Evolutionary conservation across 2,329 filamentous ascomycete species (phyloP).

Genomic region (Trichoderma breve): DNA sequence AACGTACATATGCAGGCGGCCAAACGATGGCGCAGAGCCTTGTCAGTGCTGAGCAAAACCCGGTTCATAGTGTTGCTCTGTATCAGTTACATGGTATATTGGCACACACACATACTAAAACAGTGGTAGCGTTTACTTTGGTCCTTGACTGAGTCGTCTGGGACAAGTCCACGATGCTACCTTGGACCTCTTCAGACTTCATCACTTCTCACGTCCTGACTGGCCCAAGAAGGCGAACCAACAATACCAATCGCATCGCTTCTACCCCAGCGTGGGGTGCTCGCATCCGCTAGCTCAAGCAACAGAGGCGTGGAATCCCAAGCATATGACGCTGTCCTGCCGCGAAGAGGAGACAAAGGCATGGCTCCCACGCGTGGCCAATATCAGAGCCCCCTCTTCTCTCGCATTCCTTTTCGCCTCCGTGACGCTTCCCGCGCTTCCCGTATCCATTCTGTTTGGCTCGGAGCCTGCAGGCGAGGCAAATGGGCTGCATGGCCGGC

Average conservation of each 20-base stretch:
- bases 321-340: neutral
- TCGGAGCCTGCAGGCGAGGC: neutral
- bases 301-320: neutral
- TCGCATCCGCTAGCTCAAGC: neutral
- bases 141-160: neutral
- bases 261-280: neutral
- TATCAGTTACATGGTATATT: neutral
- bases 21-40: neutral
- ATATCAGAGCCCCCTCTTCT: neutral
- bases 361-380: neutral
- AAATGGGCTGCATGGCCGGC: neutral
- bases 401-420: neutral
- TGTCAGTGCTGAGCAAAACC: neutral
- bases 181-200: neutral
- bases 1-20: slow-evolving; percentile 2
- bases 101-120: neutral
- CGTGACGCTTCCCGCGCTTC: neutral
- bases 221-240: neutral
- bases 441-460: neutral
- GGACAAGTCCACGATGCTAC: neutral
- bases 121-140: neutral
- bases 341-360: neutral
- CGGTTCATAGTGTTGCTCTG: neutral
- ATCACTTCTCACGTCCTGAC: neutral
- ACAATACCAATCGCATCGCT: neutral